Evolutionary conservation across 2,329 filamentous ascomycete species (phyloP).

Genomic region (Penicillium oxalicum): DNA sequence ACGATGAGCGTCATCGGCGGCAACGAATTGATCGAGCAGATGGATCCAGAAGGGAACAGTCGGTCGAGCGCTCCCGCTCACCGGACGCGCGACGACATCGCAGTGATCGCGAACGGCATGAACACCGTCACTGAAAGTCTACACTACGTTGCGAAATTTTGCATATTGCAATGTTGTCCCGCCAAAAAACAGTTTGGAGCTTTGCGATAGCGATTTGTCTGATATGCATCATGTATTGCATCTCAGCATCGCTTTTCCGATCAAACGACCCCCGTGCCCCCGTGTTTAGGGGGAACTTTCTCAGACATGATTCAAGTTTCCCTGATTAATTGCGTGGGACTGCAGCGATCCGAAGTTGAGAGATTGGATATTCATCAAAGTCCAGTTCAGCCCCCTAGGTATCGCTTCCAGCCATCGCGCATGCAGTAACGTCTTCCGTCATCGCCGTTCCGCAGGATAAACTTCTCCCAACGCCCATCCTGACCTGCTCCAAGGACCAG

Average conservation of each 20-base stretch:
- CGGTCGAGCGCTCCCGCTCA: constrained; percentile 25
- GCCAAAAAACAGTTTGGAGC: too few species aligned
- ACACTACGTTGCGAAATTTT: background rate
- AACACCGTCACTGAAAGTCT: constrained; percentile 24
- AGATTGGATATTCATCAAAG: background rate
- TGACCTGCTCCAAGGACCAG: constrained; percentile 72
- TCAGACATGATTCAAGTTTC: too few species aligned
- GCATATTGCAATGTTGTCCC: too few species aligned
- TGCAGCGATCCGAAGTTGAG: too few species aligned
- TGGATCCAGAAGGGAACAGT: constrained; percentile 22
- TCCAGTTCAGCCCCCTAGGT: constrained; percentile 47
- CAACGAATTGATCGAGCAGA: constrained; percentile 25
- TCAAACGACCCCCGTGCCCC: too few species aligned
- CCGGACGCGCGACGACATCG: constrained; percentile 23
- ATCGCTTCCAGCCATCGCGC: constrained; percentile 77
- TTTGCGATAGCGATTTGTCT: too few species aligned
- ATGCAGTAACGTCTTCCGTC: constrained; percentile 62
- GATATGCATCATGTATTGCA: background rate
- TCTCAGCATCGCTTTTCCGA: background rate
- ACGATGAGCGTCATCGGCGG: constrained; percentile 24
- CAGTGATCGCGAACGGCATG: constrained; percentile 26
- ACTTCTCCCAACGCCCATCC: constrained; percentile 84
- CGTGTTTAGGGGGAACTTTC: too few species aligned
- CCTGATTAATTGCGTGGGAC: too few species aligned
- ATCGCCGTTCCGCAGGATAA: constrained; percentile 62